phyloP scores from a whole-genome alignment of 768 basidiomycete species.

The Chiua virens region DNA sequence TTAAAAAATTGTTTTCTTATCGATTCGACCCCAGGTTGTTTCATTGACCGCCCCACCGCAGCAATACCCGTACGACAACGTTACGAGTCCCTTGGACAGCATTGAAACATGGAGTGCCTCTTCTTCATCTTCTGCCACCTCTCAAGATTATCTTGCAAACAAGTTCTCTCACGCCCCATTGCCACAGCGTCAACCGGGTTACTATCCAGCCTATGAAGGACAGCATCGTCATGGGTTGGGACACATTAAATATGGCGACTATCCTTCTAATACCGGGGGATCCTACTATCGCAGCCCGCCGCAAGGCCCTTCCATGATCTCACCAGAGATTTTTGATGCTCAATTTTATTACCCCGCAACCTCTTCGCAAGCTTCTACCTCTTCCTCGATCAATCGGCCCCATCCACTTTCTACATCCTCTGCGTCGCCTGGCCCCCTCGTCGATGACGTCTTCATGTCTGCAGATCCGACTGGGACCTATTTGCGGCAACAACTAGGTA shows the following conservation, averaged over 20 bases:
- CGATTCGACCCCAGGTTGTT: not conserved
- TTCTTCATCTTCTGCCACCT: slow-evolving; percentile 20
- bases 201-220: slow-evolving; percentile 26
- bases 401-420: slow-evolving; percentile 13
- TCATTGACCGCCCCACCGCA: not conserved
- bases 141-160: slow-evolving; percentile 11
- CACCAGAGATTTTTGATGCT: slow-evolving; percentile 15
- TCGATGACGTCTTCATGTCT: slow-evolving; percentile 4
- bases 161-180: slow-evolving; percentile 7
- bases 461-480: slow-evolving; percentile 41
- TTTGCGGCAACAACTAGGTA: slow-evolving; percentile 42
- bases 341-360: slow-evolving; percentile 8
- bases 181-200: not conserved
- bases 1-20: not conserved
- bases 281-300: slow-evolving; percentile 16
- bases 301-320: slow-evolving; percentile 14
- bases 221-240: slow-evolving; percentile 23
- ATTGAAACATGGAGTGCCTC: slow-evolving; percentile 28
- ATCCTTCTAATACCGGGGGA: slow-evolving; percentile 5
- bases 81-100: slow-evolving; percentile 26
- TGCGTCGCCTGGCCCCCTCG: not conserved
- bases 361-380: slow-evolving; percentile 13
- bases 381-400: slow-evolving; percentile 5
- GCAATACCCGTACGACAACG: slow-evolving; percentile 20
- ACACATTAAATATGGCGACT: slow-evolving; percentile 18